Conservation (phyloP, 2,329 filamentous ascomycete genomes). For the Pyrenophora seminiperda region DNA sequence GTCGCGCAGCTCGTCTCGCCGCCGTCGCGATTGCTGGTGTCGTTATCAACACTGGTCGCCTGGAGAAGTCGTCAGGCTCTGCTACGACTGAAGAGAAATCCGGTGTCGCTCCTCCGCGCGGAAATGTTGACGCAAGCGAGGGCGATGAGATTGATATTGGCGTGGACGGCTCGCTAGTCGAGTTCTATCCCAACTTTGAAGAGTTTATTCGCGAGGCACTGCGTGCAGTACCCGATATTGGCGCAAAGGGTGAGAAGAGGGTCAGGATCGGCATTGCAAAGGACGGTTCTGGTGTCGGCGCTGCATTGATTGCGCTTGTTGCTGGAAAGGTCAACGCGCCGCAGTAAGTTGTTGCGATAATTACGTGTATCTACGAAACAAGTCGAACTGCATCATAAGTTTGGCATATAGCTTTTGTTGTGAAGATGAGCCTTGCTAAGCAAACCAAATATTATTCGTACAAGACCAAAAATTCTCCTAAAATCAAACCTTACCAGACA, state of each 20-base stretch:
- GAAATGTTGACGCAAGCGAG: constrained; percentile 50
- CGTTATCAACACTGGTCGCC: constrained; percentile 77
- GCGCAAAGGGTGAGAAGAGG: constrained; percentile 76
- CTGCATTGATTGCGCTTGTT: constrained; percentile 90
- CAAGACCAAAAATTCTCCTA: too few species aligned
- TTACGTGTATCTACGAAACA: too few species aligned
- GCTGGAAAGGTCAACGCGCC: constrained; percentile 62
- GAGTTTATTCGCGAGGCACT: constrained; percentile 85
- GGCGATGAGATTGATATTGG: constrained; percentile 84
- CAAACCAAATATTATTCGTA: too few species aligned
- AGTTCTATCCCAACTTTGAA: constrained; percentile 94
- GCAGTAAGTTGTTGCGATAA: constrained; percentile 7
- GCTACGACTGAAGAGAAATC: constrained; percentile 49
- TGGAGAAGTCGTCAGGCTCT: constrained; percentile 50
- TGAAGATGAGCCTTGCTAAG: too few species aligned
- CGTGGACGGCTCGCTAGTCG: constrained; percentile 91
- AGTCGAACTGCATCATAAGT: too few species aligned
- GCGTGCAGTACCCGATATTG: constrained; percentile 75
- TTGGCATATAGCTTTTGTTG: too few species aligned
- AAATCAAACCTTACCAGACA: too few species aligned
- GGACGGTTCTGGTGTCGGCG: constrained; percentile 94
- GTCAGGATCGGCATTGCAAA: constrained; percentile 96
- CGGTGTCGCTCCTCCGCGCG: constrained; percentile 40
- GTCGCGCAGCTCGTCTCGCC: constrained; percentile 83
- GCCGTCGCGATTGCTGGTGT: constrained; percentile 87